Base-by-base conservation (phyloP, 2,329 filamentous ascomycete species). In the Cyclaneusma minus region DNA sequence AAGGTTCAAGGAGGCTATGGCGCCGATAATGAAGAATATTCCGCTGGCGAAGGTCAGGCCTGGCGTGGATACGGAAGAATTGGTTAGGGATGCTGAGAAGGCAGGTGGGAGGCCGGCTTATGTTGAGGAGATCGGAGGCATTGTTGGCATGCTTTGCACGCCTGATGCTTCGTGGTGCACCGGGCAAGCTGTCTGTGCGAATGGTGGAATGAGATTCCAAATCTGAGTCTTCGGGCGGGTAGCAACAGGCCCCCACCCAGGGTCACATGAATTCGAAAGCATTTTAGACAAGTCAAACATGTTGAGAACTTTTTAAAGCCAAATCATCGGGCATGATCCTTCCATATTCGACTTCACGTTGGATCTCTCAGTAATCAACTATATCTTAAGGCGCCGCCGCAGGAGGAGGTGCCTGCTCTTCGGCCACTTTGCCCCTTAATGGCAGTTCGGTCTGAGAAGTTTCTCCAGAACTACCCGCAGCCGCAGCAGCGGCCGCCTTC, bases 181-280 rank as follows among this genome's bases (percentile, higher is more conserved):
- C 0, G 81, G 81, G 2, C 77, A 75, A 48, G 75, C 84, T 13
- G 66, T 89, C 4, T 80, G 74, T 52, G 78, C 79, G 6, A 87
- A 87, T 44, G 81, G 81, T 2, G 81, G 81, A 5, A 73, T 83
- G 68, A 62, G 59, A 33, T 66, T 72, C 34, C 24, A 22, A 8
- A 29, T 29, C 11, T 29, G 15, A 24, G 28, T 26, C 17, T 26
- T 19, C 12, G 21, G 24, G 18, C 19, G 19, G 13, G 7, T 13
- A 19, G 16, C 21, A 19, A 19, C 12, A 9, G 4, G 24, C 17
- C 24, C 17, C 21, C 21, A 8, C 13, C 19, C 16, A 14, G 24
- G 24, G 11, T 26, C 10, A 19, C 21, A 19, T 16, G 24, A 19
- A 4, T 14, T 26, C 13, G 16, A 10, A 19, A 26, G 16, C n/a